These are phyloP conservation scores for Calonectria hawksworthii DNA, from an alignment of 2,329 filamentous ascomycete species.

Conservation along the genomic window DNA sequence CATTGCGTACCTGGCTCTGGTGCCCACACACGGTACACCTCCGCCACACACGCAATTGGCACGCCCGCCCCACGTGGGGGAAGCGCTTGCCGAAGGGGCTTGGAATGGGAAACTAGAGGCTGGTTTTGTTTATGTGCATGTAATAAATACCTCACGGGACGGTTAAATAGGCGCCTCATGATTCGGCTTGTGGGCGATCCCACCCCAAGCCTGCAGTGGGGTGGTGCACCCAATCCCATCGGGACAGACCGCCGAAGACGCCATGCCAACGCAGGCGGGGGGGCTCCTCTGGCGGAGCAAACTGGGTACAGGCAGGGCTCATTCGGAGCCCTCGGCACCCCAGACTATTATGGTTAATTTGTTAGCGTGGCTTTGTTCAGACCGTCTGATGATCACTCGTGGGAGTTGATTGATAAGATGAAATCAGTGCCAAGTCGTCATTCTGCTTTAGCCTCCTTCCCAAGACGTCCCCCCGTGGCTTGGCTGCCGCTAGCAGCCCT, in stretches of 20 bases:
- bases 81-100: not conserved
- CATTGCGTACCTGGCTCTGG: not conserved
- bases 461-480: not conserved
- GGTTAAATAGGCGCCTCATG: not conserved
- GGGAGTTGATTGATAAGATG: not conserved
- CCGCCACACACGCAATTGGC: not conserved
- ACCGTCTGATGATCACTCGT: not conserved
- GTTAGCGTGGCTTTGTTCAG: not conserved
- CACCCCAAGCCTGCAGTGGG: not conserved
- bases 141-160: constrained; percentile 8
- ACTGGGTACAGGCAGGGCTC: not conserved
- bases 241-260: constrained; percentile 7
- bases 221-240: constrained; percentile 3
- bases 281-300: not conserved
- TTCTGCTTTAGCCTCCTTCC: constrained; percentile 9
- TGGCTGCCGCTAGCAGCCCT: not conserved
- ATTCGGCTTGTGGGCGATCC: not conserved
- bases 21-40: not conserved
- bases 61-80: not conserved
- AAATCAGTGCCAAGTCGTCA: constrained; percentile 1
- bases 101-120: not conserved
- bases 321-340: not conserved
- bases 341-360: constrained; percentile 12
- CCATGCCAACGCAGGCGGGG: not conserved
- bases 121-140: not conserved